Percentiles rank a stretch among this genome's conserved stretches.
Conservation (phyloP, 75 land plant species). For the Sequoiadendron giganteum region DNA sequence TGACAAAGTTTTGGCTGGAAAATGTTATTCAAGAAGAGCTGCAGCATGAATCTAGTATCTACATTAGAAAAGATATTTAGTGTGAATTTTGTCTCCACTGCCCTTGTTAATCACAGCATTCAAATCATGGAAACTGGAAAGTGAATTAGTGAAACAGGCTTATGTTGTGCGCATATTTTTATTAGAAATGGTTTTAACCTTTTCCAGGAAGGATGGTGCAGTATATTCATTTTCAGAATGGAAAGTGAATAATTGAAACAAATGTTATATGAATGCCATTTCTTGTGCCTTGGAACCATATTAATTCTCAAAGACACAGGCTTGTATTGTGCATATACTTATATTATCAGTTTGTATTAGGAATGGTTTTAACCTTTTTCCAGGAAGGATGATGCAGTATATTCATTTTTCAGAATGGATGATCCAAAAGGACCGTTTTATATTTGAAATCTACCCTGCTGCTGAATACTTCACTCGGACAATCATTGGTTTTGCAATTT, state of each 20-base stretch:
- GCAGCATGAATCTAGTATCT: not conserved
- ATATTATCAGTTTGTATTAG: not conserved
- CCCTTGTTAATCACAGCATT: not conserved
- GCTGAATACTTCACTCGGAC: not conserved
- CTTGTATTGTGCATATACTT: not conserved
- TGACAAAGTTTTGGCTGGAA: not conserved
- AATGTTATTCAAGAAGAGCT: not conserved
- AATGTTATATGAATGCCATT: too few species aligned
- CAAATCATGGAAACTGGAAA: too few species aligned
- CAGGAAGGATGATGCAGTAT: not conserved
- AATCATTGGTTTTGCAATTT: not conserved
- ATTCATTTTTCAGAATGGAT: not conserved
- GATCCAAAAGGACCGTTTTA: too few species aligned
- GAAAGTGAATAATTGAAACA: too few species aligned
- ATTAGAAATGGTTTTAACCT: not conserved
- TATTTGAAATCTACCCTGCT: not conserved
- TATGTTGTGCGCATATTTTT: not conserved
- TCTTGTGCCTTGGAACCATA: too few species aligned
- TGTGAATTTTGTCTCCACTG: not conserved
- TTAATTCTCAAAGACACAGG: not conserved
- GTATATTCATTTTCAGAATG: not conserved
- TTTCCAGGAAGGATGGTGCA: not conserved
- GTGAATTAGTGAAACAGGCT: not conserved
- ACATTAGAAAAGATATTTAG: not conserved
- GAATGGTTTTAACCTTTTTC: not conserved